These are phyloP conservation scores for Hymenoscyphus linearis DNA, from an alignment of 2,329 filamentous ascomycete genomes.

Conservation along the genomic window DNA sequence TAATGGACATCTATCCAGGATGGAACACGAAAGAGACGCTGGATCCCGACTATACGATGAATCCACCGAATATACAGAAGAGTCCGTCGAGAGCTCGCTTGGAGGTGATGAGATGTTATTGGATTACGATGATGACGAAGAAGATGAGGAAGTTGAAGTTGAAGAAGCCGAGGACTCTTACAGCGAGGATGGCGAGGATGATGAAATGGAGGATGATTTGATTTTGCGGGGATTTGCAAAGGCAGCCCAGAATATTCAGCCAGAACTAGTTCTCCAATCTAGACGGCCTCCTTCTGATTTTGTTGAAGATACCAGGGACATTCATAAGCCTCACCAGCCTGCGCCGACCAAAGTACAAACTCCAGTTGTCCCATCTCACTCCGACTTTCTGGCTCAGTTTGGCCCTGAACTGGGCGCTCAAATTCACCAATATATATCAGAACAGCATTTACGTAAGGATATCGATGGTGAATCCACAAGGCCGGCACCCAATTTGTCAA, in stretches of 20 bases:
- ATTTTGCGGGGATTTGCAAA: slow-evolving; percentile 29
- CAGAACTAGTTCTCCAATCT: slow-evolving; percentile 10
- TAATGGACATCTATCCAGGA: slow-evolving; percentile 74
- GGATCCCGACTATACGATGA: slow-evolving; percentile 29
- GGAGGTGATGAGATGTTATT: slow-evolving; percentile 14
- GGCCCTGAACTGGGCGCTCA: slow-evolving; percentile 28
- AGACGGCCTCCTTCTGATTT: neutral
- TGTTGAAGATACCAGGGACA: neutral
- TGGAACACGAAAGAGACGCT: slow-evolving; percentile 52
- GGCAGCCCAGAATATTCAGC: slow-evolving; percentile 20
- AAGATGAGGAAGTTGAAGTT: slow-evolving; percentile 30
- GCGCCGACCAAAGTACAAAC: neutral
- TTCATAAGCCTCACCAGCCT: neutral
- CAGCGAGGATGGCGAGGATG: slow-evolving; percentile 26
- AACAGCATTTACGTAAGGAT: slow-evolving; percentile 20
- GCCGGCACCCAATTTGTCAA: slow-evolving; percentile 18
- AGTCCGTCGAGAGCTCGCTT: slow-evolving; percentile 13
- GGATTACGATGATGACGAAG: slow-evolving; percentile 27
- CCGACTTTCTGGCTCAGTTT: slow-evolving; percentile 29
- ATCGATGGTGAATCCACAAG: slow-evolving; percentile 25
- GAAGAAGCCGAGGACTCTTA: slow-evolving; percentile 24
- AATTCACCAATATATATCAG: slow-evolving; percentile 26
- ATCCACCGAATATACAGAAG: slow-evolving; percentile 17
- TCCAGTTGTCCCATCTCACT: slow-evolving; percentile 20
- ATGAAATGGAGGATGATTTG: slow-evolving; percentile 32